Conservation (phyloP, 257 asterid genomes). For the Solanum piurae region DNA sequence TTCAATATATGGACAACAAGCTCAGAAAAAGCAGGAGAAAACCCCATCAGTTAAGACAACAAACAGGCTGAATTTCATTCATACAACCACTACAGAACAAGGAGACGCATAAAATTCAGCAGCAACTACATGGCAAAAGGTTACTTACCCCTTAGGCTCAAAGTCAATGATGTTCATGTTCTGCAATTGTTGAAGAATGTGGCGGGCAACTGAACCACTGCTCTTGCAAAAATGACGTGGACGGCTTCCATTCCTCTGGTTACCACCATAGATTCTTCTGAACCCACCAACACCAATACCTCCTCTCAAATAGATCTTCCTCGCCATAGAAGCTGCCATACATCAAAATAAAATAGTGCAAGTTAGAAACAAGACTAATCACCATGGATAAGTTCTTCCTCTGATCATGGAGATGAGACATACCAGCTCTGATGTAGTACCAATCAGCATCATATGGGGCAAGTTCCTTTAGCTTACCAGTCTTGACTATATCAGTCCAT, state of each 20-base stretch:
- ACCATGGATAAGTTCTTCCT: background rate
- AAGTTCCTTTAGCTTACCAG: constrained; percentile 75
- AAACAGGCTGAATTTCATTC: background rate
- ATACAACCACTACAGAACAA: background rate
- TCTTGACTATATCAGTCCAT: constrained; percentile 93
- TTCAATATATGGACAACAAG: background rate
- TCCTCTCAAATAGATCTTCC: constrained; percentile 84
- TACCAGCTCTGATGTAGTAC: constrained; percentile 94
- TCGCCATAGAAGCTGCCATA: constrained; percentile 79
- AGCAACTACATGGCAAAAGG: background rate
- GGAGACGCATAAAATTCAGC: background rate
- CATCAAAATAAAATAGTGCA: background rate
- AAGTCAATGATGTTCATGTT: constrained; percentile 59
- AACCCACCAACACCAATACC: constrained; percentile 68
- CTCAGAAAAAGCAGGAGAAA: background rate
- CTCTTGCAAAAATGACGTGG: constrained; percentile 88
- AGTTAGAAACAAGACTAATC: background rate
- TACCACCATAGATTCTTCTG: constrained; percentile 75
- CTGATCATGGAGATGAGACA: background rate
- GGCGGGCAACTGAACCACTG: constrained; percentile 83
- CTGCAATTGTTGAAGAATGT: constrained; percentile 83
- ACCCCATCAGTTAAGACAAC: background rate
- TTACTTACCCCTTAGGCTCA: constrained; percentile 68
- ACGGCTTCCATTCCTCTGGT: constrained; percentile 80
- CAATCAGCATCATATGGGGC: constrained; percentile 95